Evolutionary conservation across 2,329 filamentous ascomycete species (phyloP).

Genomic region (Fusarium oxysporum): DNA sequence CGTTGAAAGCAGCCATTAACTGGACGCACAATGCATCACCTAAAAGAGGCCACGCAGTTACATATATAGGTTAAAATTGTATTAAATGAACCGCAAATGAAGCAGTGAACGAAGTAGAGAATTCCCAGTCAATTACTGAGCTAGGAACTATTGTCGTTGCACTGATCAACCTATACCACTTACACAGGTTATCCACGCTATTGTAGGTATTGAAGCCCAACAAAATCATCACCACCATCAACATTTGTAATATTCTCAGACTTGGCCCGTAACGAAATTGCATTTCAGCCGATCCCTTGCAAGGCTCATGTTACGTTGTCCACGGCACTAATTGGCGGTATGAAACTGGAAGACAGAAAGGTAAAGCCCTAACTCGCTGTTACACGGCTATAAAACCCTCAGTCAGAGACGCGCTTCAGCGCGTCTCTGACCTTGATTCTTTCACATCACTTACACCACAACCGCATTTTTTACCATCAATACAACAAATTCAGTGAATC

Average conservation of each 20-base stretch:
- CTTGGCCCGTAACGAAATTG: not conserved
- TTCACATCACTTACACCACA: not conserved
- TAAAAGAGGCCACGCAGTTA: no score
- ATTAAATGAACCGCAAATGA: not conserved
- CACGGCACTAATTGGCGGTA: not conserved
- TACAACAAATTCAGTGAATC: not conserved
- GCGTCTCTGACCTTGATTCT: conserved; percentile 16
- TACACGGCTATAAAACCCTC: not conserved
- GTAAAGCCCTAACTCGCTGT: not conserved
- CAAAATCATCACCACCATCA: not conserved
- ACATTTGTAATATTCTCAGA: not conserved
- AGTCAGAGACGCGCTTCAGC: not conserved
- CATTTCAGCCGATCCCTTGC: not conserved
- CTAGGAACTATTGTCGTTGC: not conserved
- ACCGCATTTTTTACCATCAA: not conserved
- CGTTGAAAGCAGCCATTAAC: not conserved
- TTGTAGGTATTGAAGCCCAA: not conserved
- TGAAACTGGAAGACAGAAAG: not conserved
- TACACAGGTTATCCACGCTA: not conserved
- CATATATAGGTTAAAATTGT: not conserved
- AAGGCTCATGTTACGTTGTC: not conserved
- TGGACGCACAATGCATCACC: not conserved
- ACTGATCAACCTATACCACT: not conserved
- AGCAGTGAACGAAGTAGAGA: not conserved
- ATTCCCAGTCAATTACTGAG: accelerated